phyloP scores from a whole-genome alignment of 495 filamentous ascomycete genomes.

The Penicillium simplicissimum region DNA sequence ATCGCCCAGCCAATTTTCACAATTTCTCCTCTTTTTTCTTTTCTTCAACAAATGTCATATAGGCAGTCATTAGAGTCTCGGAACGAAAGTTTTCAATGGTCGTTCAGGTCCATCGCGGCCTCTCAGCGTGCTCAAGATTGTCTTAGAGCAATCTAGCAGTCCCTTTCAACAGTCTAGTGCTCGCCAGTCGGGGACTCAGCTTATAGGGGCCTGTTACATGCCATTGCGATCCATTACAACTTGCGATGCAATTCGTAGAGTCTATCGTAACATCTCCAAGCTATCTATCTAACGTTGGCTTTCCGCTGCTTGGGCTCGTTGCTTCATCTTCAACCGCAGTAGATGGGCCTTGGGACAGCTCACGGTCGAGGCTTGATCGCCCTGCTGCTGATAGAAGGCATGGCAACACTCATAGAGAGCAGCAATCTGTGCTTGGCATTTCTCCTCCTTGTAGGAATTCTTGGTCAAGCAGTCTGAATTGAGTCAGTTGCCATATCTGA shows the following conservation, averaged over 20 bases:
- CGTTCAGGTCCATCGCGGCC: conserved; percentile 83
- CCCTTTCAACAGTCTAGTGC: conserved; percentile 65
- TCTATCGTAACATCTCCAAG: not conserved
- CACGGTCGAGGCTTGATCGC: conserved; percentile 71
- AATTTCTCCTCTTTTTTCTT: conserved; percentile 51
- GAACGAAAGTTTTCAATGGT: conserved; percentile 88
- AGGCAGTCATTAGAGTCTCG: conserved; percentile 99
- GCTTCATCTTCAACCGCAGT: conserved; percentile 83
- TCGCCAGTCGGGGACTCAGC: conserved; percentile 54
- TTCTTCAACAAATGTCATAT: conserved; percentile 76
- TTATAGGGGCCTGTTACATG: conserved; percentile 54
- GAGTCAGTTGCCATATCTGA: conserved; percentile 10
- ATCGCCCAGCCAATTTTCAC: conserved; percentile 22
- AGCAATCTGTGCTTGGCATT: conserved; percentile 77
- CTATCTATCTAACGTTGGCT: conserved; percentile 9
- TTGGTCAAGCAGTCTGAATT: conserved; percentile 74
- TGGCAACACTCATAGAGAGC: conserved; percentile 96
- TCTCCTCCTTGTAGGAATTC: conserved; percentile 85
- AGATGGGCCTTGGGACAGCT: conserved; percentile 86
- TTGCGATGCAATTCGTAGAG: conserved; percentile 4
- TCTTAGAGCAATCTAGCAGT: conserved; percentile 80
- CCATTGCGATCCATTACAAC: conserved; percentile 12
- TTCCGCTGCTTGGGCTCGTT: conserved; percentile 55
- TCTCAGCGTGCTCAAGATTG: conserved; percentile 98
- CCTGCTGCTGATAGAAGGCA: conserved; percentile 77